Conservation (phyloP, 768 basidiomycete species). For the Lentinula lateritia region DNA sequence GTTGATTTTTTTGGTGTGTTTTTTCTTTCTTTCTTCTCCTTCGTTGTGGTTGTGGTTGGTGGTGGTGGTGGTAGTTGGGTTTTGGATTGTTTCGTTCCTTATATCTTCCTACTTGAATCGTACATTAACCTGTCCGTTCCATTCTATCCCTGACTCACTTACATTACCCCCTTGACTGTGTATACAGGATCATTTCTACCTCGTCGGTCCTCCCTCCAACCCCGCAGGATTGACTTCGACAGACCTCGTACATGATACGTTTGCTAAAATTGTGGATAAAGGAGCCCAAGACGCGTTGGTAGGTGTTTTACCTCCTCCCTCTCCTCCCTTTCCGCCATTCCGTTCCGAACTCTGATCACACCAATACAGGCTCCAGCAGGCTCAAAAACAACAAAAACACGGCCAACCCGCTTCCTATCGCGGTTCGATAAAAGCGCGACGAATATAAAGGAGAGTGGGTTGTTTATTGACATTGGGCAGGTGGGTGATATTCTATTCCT, state of each 20-base stretch:
- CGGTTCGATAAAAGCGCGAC: constrained; percentile 56
- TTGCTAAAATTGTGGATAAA: constrained; percentile 37
- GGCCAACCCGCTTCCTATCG: constrained; percentile 44
- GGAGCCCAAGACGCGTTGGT: constrained; percentile 42
- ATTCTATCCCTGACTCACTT: no score
- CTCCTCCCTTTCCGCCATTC: no score
- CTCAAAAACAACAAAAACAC: constrained; percentile 15
- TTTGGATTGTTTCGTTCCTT: no score
- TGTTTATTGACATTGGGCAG: constrained; percentile 48
- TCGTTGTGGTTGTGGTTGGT: no score
- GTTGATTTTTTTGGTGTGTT: constrained; percentile 42
- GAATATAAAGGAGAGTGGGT: constrained; percentile 48
- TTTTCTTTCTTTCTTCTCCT: neutral
- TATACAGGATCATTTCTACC: constrained; percentile 42
- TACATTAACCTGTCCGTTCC: no score
- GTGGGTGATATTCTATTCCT: constrained; percentile 13
- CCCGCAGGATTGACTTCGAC: constrained; percentile 31
- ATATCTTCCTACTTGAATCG: no score
- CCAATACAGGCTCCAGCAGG: constrained; percentile 19
- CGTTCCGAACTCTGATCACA: no score
- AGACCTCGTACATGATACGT: constrained; percentile 34
- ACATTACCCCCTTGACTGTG: no score
- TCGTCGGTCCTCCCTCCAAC: constrained; percentile 44
- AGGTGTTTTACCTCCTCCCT: no score
- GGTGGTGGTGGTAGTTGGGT: no score